A percentile compares a stretch with the other conserved stretches of the same genome.
Evolutionary conservation across 192 early-diverging fungal species (phyloP).

Genomic region (Umbelopsis isabellina): DNA sequence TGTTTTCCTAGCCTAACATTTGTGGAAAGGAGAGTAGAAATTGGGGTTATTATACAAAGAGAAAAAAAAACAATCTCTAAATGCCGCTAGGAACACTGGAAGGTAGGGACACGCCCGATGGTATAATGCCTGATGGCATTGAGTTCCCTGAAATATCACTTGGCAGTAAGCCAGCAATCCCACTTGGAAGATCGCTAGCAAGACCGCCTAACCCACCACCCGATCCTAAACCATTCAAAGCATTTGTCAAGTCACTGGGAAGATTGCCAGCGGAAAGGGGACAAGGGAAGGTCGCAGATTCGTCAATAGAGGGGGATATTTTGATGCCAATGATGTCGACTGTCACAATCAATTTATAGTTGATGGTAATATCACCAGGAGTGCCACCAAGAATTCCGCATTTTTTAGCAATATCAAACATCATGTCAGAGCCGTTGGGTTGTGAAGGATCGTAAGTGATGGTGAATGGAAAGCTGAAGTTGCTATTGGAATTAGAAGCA

Average conservation of each 20-base stretch:
- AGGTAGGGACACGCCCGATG: not conserved
- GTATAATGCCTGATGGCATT: not conserved
- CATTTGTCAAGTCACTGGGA: slow-evolving; percentile 1
- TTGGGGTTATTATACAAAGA: not conserved
- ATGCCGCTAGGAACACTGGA: not conserved
- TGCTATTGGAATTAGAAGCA: slow-evolving; percentile 33
- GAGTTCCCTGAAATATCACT: not conserved
- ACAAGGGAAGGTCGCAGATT: slow-evolving; percentile 28
- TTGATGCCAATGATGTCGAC: slow-evolving; percentile 34
- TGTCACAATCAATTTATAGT: slow-evolving; percentile 27
- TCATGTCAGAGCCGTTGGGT: slow-evolving; percentile 35
- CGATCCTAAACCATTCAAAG: not conserved
- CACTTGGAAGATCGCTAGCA: not conserved
- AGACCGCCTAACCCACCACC: not conserved
- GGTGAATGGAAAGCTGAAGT: slow-evolving; percentile 48
- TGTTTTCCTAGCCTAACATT: not conserved
- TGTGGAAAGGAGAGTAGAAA: too few species aligned
- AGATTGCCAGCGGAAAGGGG: slow-evolving; percentile 23
- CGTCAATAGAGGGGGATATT: slow-evolving; percentile 24
- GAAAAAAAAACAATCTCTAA: not conserved
- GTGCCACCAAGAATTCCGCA: slow-evolving; percentile 44
- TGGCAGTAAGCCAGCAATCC: not conserved
- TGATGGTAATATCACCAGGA: slow-evolving; percentile 18
- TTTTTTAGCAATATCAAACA: slow-evolving; percentile 42
- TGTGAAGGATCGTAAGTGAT: slow-evolving; percentile 37